Conservation (phyloP, 169 alveolate genomes). For the Ichthyophthirius multifiliis region DNA sequence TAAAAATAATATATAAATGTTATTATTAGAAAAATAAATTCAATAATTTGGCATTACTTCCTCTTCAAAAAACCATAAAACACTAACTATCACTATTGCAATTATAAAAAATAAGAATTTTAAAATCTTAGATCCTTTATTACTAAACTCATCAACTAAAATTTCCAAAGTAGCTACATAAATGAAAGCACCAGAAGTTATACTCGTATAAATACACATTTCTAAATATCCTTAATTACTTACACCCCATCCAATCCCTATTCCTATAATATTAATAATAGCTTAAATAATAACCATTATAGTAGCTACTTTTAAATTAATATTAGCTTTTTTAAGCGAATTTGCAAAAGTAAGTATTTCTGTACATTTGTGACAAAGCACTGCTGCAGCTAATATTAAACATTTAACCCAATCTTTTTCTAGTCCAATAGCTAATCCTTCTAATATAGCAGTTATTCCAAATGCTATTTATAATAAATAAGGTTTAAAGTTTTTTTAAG, state of each 20-base stretch:
- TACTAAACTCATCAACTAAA: no score
- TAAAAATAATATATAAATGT: no score
- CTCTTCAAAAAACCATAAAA: no score
- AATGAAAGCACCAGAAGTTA: no score
- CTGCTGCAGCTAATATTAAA: conserved; percentile 49
- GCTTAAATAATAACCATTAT: conserved; percentile 49
- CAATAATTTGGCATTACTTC: no score
- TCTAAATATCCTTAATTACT: conserved; percentile 50
- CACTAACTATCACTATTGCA: no score
- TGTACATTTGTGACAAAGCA: conserved; percentile 66
- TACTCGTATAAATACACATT: no score
- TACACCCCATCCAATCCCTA: conserved; percentile 58
- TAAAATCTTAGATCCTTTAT: no score
- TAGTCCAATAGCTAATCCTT: conserved; percentile 65
- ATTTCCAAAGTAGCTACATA: no score
- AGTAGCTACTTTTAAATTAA: conserved; percentile 27
- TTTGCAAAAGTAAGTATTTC: conserved; percentile 57
- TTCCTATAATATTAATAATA: conserved; percentile 58
- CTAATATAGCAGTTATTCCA: conserved; percentile 56
- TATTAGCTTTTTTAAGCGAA: conserved; percentile 44
- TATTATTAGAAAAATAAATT: no score
- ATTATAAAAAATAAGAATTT: no score
- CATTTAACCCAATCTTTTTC: conserved; percentile 44
- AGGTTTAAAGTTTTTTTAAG: no score
- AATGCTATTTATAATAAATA: conserved; percentile 54